Conservation (phyloP, 805 yeast species). For the Yamadazyma paraphyllophila region DNA sequence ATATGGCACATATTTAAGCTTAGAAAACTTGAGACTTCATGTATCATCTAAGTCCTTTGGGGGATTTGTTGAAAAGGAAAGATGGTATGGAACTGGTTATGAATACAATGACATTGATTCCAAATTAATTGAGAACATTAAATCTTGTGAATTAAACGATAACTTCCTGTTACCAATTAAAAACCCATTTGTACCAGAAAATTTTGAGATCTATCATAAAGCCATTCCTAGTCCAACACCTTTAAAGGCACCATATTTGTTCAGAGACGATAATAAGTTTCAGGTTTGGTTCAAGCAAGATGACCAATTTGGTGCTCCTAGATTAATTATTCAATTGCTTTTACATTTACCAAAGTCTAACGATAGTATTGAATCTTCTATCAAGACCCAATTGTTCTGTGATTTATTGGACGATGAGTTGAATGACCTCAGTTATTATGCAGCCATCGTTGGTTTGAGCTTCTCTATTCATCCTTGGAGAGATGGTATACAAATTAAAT, state of each 20-base stretch:
- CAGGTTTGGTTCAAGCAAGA: conserved; percentile 89
- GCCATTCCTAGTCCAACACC: conserved; percentile 28
- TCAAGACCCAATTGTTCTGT: conserved; percentile 59
- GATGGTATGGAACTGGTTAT: conserved; percentile 92
- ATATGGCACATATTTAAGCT: conserved; percentile 48
- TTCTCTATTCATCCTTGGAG: conserved; percentile 57
- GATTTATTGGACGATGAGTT: conserved; percentile 75
- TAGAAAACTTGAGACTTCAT: conserved; percentile 59
- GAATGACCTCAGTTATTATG: conserved; percentile 76
- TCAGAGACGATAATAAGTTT: conserved; percentile 48
- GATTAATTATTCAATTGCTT: conserved; percentile 65
- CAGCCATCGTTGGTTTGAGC: conserved; percentile 74
- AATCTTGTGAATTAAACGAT: conserved; percentile 21
- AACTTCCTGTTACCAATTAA: conserved; percentile 60
- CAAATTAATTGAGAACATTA: conserved; percentile 34
- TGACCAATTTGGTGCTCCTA: conserved; percentile 85
- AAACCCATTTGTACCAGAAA: conserved; percentile 81
- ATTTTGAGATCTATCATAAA: conserved; percentile 58
- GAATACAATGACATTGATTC: conserved; percentile 43
- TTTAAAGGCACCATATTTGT: conserved; percentile 57
- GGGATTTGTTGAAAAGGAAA: conserved; percentile 49
- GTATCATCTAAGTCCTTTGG: conserved; percentile 54
- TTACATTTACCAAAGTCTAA: conserved; percentile 65
- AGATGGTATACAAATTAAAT: conserved; percentile 67
- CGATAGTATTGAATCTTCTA: conserved; percentile 55